A percentile compares a stretch with the other conserved stretches of the same genome.
Evolutionary conservation across 208 protist genomes (phyloP).

Genomic region (Trypanosoma platydactyli): DNA sequence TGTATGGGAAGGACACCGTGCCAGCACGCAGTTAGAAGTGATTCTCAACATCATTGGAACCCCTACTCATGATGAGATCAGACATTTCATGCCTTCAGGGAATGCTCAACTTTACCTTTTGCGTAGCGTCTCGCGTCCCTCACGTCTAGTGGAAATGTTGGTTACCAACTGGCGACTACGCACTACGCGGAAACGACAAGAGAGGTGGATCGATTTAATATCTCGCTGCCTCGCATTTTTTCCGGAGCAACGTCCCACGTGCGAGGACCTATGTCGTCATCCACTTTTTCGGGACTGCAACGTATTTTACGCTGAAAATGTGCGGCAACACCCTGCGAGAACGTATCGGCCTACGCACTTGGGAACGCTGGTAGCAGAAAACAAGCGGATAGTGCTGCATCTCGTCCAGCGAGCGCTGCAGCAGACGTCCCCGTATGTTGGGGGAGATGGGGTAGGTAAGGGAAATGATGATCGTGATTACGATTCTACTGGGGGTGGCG

Average conservation of each 20-base stretch:
- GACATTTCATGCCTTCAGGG: slow-evolving; percentile 67
- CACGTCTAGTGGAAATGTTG: slow-evolving; percentile 51
- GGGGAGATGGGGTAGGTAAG: slow-evolving; percentile 34
- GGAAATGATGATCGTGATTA: slow-evolving; percentile 20
- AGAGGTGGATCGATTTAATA: slow-evolving; percentile 80
- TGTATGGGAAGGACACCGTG: slow-evolving; percentile 75
- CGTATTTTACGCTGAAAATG: slow-evolving; percentile 73
- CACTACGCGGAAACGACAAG: slow-evolving; percentile 34
- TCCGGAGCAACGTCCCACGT: slow-evolving; percentile 74
- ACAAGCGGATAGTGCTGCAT: slow-evolving; percentile 53
- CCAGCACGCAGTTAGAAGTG: slow-evolving; percentile 79
- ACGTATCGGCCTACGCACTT: slow-evolving; percentile 40
- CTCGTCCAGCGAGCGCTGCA: slow-evolving; percentile 40
- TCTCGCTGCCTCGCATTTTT: slow-evolving; percentile 78
- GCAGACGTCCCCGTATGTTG: slow-evolving; percentile 24
- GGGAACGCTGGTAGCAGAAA: slow-evolving; percentile 41
- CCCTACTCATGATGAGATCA: slow-evolving; percentile 60
- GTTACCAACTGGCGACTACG: slow-evolving; percentile 53
- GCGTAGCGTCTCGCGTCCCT: slow-evolving; percentile 53
- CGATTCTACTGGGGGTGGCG: no score
- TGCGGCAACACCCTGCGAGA: slow-evolving; percentile 46
- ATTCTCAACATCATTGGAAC: slow-evolving; percentile 82
- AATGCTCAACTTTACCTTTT: slow-evolving; percentile 84
- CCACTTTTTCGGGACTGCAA: slow-evolving; percentile 64
- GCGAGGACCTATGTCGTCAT: slow-evolving; percentile 67